Conservation (phyloP, 371 early-diverging fungal genomes). For the Syncephalis fuscata region DNA sequence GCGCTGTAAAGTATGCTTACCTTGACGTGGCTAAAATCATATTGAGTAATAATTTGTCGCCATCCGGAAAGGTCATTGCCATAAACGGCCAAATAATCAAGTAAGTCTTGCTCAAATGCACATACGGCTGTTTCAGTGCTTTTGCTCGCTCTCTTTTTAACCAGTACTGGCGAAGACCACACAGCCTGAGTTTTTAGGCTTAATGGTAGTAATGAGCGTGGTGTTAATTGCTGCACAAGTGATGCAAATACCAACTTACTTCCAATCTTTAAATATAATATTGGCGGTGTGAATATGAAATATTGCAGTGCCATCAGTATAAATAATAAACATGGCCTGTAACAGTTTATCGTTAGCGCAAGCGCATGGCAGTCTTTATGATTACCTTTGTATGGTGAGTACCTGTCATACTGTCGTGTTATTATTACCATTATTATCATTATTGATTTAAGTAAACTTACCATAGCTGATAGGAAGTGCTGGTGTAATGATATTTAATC, state of each 20-base stretch:
- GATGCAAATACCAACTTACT: slow-evolving; percentile 15
- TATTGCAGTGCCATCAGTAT: slow-evolving; percentile 18
- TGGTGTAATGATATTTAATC: not conserved
- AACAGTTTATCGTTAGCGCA: not conserved
- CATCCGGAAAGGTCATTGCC: slow-evolving; percentile 9
- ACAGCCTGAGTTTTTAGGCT: not conserved
- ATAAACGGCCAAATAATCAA: slow-evolving; percentile 26
- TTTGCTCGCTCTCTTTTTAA: too few relatives aligned
- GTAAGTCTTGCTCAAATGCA: slow-evolving; percentile 31
- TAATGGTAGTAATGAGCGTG: too few relatives aligned
- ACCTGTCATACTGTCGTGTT: too few relatives aligned
- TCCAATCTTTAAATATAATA: slow-evolving; percentile 37
- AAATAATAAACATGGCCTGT: slow-evolving; percentile 33
- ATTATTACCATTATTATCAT: too few relatives aligned
- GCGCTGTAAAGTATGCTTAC: too few relatives aligned
- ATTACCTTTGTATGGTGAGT: slow-evolving; percentile 42
- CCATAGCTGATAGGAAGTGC: not conserved
- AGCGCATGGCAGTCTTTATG: not conserved
- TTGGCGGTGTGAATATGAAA: slow-evolving; percentile 47
- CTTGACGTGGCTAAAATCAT: slow-evolving; percentile 24
- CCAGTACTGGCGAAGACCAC: too few relatives aligned
- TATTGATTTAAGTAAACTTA: not conserved
- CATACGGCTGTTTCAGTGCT: not conserved
- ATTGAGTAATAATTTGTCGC: slow-evolving; percentile 14
- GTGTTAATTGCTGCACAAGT: too few relatives aligned